Evolutionary conservation across 805 yeast genomes (phyloP), one percentile per base, ranked within the genome.

Genomic region (Saccharomycopsis guyanensis): DNA sequence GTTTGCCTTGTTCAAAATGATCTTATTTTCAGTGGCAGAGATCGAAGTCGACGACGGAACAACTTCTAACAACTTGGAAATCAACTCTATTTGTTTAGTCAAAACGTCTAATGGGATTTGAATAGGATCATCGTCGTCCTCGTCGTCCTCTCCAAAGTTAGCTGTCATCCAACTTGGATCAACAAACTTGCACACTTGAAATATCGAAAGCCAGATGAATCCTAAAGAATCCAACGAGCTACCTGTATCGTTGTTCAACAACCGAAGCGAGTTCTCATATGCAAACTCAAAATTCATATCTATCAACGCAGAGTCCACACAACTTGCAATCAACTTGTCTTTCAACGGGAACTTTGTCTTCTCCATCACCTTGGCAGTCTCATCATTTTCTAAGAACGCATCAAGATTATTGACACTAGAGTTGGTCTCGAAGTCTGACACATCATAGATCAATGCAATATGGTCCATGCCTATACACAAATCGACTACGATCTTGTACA

Each of bases 121-220:
- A 23, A 39, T 22, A 3, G 25, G 18, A 25, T 27, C 38, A 8
- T 45, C 43, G 5, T 15, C 53, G 13, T 32, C 48, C 8, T 34
- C 43, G 5, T 47, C 46, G 6, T 47, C 51, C 3, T 47, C 44
- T 10, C 39, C 38, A 15, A 23, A 33, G 2, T 12, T 7, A n/a
- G 23, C 27, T 12, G 24, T 16, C 41, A 50, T 34, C 53, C 53
- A 50, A 6, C 15, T 15, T 3, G 53, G 53, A 38, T 50, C 51
- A n/a, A 50, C 58, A 46, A 56, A 69, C 55, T 68, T 69, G 8
- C 73, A 73, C 4, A 69, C 70, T 50, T 70, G 75, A 47, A 67
- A 70, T 42, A 69, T 66, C 15, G 71, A 62, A 35, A 70, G 53
- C 74, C 74, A 70, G 42, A 64, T 51, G 18, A 60, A 61, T 8